These are phyloP conservation scores for Tricholoma furcatifolium DNA, from an alignment of 768 basidiomycete genomes.

Conservation along the genomic window DNA sequence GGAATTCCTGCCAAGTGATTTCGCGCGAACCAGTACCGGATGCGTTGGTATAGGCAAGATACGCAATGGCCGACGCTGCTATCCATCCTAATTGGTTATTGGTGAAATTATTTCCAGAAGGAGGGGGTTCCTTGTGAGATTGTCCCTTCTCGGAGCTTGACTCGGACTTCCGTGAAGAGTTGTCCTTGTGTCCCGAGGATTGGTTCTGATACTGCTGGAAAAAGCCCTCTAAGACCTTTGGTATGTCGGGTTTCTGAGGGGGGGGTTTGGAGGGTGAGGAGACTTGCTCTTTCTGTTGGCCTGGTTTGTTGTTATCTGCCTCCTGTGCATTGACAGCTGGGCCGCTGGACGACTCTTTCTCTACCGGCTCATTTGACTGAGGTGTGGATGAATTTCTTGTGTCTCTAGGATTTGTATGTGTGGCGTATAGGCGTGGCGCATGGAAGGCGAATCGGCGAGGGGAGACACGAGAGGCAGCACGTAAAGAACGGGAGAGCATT, in stretches of 20 bases:
- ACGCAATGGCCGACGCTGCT: slow-evolving; percentile 53
- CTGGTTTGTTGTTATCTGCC: slow-evolving; percentile 11
- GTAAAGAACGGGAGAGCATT: slow-evolving; percentile 68
- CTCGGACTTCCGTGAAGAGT: slow-evolving; percentile 29
- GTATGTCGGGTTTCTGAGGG: slow-evolving; percentile 44
- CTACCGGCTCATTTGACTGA: slow-evolving; percentile 23
- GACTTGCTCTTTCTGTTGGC: slow-evolving; percentile 26
- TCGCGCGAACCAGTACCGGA: slow-evolving; percentile 65
- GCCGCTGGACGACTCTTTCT: slow-evolving; percentile 26
- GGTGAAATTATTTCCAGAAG: slow-evolving; percentile 53
- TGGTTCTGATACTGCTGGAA: slow-evolving; percentile 65
- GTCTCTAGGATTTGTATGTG: slow-evolving; percentile 41
- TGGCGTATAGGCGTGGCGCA: slow-evolving; percentile 45
- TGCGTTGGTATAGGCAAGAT: slow-evolving; percentile 64
- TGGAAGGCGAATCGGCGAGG: slow-evolving; percentile 35
- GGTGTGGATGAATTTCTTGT: slow-evolving; percentile 18
- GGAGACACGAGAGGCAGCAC: slow-evolving; percentile 47
- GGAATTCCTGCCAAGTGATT: slow-evolving; percentile 99
- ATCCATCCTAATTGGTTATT: slow-evolving; percentile 56
- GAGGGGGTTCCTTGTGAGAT: slow-evolving; percentile 39
- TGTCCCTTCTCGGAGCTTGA: slow-evolving; percentile 38
- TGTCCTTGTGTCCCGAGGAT: slow-evolving; percentile 37
- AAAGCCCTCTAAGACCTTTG: slow-evolving; percentile 75
- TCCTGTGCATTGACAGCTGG: slow-evolving; percentile 5
- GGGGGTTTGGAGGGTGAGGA: slow-evolving; percentile 13